Evolutionary conservation across 768 basidiomycete species (phyloP).

Genomic region (Mycena crocata): DNA sequence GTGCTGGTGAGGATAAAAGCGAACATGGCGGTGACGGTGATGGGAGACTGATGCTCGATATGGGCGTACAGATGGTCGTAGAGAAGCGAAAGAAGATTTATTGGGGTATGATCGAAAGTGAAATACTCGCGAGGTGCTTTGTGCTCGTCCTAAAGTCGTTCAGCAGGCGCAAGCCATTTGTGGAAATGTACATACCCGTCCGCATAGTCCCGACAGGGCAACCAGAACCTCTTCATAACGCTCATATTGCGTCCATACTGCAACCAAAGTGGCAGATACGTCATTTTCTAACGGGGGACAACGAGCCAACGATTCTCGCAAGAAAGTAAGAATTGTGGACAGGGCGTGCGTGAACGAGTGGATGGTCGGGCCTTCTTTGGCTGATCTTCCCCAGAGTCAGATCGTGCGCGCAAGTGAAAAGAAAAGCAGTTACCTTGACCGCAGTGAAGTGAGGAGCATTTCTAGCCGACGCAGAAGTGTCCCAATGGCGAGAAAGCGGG

Average conservation of each 20-base stretch:
- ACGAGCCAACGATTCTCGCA: constrained; percentile 59
- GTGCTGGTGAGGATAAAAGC: constrained; percentile 76
- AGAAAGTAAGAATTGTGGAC: constrained; percentile 62
- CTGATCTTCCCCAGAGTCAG: constrained; percentile 48
- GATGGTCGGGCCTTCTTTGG: constrained; percentile 62
- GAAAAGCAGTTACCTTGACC: constrained; percentile 55
- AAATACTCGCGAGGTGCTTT: constrained; percentile 53
- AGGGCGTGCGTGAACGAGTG: constrained; percentile 77
- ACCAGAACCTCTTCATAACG: constrained; percentile 60
- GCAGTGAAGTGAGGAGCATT: constrained; percentile 57
- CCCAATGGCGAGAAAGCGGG: constrained; percentile 77
- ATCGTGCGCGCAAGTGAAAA: constrained; percentile 6
- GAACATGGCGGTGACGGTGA: constrained; percentile 61
- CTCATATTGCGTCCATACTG: constrained; percentile 63
- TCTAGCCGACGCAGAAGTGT: constrained; percentile 77
- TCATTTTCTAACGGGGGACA: constrained; percentile 51
- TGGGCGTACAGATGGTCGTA: constrained; percentile 68
- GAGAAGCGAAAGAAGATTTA: constrained; percentile 68
- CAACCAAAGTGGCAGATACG: constrained; percentile 45
- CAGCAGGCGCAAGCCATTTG: background rate
- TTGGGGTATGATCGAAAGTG: constrained; percentile 55
- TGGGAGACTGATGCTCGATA: constrained; percentile 64
- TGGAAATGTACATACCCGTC: constrained; percentile 55
- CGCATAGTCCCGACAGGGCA: constrained; percentile 68
- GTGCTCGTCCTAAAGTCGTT: constrained; percentile 44